A percentile compares a stretch with the other conserved stretches of the same genome.
Evolutionary conservation across 1,139 yeast species (phyloP).

Genomic region (Magnusiomyces ingens): DNA sequence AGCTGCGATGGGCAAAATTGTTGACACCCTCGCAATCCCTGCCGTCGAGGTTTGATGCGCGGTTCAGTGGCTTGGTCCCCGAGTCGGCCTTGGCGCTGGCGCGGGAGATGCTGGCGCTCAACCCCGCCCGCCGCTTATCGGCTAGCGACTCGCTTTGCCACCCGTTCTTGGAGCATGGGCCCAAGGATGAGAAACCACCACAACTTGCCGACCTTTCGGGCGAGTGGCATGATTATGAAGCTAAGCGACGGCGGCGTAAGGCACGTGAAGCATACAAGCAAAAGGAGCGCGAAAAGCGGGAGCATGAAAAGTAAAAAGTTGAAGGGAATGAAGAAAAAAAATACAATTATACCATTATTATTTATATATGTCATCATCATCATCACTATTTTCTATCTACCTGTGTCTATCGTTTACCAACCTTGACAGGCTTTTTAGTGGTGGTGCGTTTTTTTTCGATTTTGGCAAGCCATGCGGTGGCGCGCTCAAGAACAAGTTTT

Average conservation of each 20-base stretch:
- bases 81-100: conserved; percentile 66
- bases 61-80: conserved; percentile 36
- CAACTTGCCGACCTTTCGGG: conserved; percentile 52
- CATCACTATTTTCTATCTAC: not conserved
- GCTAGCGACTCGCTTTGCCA: conserved; percentile 60
- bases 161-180: conserved; percentile 64
- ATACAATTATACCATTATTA: not conserved
- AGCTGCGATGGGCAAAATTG: conserved; percentile 90
- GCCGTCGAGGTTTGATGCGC: conserved; percentile 43
- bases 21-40: conserved; percentile 52
- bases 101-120: conserved; percentile 49
- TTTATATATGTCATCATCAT: not conserved
- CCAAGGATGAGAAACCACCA: conserved; percentile 52
- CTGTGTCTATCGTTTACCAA: not conserved
- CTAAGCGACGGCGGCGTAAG: conserved; percentile 71
- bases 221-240: conserved; percentile 97
- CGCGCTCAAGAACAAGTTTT: conserved; percentile 29
- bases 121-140: conserved; percentile 59
- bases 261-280: conserved; percentile 36
- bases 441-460: conserved; percentile 15
- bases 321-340: not conserved
- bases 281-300: conserved; percentile 11
- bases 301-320: not conserved
- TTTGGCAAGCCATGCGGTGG: conserved; percentile 14
- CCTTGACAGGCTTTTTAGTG: conserved; percentile 18